Conservation (phyloP, 2,329 filamentous ascomycete species). For the Exophiala sp. region DNA sequence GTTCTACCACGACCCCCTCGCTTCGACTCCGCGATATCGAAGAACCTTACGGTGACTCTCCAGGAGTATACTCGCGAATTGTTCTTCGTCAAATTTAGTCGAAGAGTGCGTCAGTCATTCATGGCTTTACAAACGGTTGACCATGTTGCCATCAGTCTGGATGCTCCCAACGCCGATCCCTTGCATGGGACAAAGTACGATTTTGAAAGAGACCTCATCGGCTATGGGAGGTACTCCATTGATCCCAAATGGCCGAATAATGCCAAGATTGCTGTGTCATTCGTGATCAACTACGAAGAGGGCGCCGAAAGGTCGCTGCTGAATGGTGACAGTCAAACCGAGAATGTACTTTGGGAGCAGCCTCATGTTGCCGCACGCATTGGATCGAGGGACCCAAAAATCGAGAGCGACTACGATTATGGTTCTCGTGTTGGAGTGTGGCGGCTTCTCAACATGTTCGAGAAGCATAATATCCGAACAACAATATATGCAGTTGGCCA, state of each 20-base stretch:
- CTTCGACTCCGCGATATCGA: not conserved
- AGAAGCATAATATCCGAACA: constrained; percentile 48
- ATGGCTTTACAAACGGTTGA: constrained; percentile 9
- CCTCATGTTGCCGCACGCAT: constrained; percentile 4
- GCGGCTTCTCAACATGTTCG: constrained; percentile 50
- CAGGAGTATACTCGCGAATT: no score
- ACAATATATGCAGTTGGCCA: constrained; percentile 51
- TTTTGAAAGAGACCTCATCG: constrained; percentile 12
- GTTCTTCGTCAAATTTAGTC: no score
- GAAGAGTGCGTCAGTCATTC: not conserved
- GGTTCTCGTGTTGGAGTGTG: constrained; percentile 50
- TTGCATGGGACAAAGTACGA: constrained; percentile 14
- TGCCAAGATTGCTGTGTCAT: constrained; percentile 45
- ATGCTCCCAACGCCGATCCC: constrained; percentile 9
- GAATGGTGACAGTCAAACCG: constrained; percentile 12
- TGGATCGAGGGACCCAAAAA: constrained; percentile 40
- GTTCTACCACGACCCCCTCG: not conserved
- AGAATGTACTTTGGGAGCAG: constrained; percentile 12
- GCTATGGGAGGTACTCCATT: constrained; percentile 10
- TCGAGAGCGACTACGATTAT: constrained; percentile 53
- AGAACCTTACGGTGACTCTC: not conserved
- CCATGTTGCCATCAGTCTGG: constrained; percentile 8
- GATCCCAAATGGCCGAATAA: constrained; percentile 29
- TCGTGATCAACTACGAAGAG: constrained; percentile 46
- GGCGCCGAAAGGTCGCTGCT: constrained; percentile 10